Percentiles rank a stretch among this genome's conserved stretches.
Conservation (phyloP, 257 asterid genomes). For the Paulownia fortunei region DNA sequence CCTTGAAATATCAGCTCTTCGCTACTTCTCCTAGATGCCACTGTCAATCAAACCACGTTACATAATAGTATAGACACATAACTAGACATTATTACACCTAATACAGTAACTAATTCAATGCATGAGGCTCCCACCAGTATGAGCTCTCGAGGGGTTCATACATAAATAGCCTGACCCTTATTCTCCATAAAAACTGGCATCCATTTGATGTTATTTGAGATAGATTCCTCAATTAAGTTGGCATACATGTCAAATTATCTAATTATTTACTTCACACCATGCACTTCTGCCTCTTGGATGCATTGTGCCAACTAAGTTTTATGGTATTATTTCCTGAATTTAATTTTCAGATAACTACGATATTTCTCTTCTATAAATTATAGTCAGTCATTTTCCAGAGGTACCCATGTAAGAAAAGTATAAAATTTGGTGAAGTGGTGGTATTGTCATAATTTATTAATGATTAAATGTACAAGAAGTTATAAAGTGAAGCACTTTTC, state of each 20-base stretch:
- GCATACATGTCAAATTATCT: constrained; percentile 2
- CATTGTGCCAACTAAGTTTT: not conserved
- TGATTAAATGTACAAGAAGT: too few relatives aligned
- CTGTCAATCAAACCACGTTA: constrained; percentile 47
- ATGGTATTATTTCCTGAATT: not conserved
- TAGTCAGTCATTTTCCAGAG: too few relatives aligned
- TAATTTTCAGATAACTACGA: not conserved
- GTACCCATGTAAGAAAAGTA: not conserved
- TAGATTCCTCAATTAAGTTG: not conserved
- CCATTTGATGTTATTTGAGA: not conserved
- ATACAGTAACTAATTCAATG: not conserved
- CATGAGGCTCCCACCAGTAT: not conserved
- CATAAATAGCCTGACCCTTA: not conserved
- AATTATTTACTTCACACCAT: not conserved
- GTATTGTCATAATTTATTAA: too few relatives aligned
- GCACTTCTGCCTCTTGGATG: not conserved
- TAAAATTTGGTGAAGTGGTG: too few relatives aligned
- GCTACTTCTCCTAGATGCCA: constrained; percentile 96
- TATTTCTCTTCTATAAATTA: not conserved
- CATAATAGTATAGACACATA: not conserved
- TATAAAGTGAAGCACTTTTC: not conserved
- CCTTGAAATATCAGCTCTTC: constrained; percentile 94
- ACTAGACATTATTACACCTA: not conserved
- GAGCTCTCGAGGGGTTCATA: not conserved
- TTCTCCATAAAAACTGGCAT: not conserved